phyloP scores from a whole-genome alignment of 345 rosid species.

The Aethionema arabicum region DNA sequence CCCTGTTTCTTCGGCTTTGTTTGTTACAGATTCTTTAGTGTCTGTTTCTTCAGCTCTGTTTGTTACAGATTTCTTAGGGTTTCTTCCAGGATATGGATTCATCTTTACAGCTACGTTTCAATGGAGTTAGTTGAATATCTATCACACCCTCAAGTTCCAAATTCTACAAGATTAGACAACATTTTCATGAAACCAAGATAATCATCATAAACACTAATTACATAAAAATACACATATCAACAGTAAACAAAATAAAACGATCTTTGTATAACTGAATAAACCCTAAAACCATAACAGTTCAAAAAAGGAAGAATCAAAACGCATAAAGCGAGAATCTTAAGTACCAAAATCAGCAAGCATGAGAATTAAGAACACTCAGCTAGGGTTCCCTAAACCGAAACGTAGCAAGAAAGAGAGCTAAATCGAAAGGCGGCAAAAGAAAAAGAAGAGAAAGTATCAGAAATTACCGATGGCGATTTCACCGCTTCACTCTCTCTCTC shows the following conservation, averaged over 20 bases:
- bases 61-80: constrained; percentile 41
- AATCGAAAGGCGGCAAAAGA: constrained; percentile 3
- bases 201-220: neutral
- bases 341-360: neutral
- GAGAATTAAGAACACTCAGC: constrained; percentile 5
- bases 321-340: neutral
- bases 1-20: constrained; percentile 19
- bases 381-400: constrained; percentile 11
- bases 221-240: neutral
- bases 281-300: neutral
- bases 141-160: constrained; percentile 16
- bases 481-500: constrained; percentile 4
- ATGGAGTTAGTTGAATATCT: neutral
- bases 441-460: constrained; percentile 5
- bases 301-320: constrained; percentile 16
- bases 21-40: constrained; percentile 42
- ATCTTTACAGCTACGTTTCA: constrained; percentile 37
- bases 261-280: constrained; percentile 9
- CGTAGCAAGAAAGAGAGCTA: constrained; percentile 17
- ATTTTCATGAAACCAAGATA: neutral
- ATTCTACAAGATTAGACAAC: constrained; percentile 14
- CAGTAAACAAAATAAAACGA: neutral
- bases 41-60: constrained; percentile 38
- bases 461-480: constrained; percentile 9
- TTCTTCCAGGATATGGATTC: constrained; percentile 46